phyloP scores from a whole-genome alignment of 139 green algal genomes.

The Trebouxia sp. region DNA sequence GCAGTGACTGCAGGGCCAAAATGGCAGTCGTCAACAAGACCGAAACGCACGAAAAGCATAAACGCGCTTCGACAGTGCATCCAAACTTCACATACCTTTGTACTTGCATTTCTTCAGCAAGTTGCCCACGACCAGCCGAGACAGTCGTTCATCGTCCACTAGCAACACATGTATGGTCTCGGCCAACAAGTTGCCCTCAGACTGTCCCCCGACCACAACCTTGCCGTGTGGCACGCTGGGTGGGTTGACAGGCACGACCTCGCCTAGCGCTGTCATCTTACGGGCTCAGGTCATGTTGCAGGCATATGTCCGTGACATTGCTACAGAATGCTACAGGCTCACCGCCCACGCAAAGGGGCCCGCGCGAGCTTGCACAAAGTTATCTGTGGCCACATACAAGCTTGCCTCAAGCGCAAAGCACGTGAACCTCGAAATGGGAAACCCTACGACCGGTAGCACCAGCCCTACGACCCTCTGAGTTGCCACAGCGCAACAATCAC shows the following conservation, averaged over 20 bases:
- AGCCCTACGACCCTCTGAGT: too few relatives aligned
- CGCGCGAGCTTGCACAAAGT: too few relatives aligned
- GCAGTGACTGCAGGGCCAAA: slow-evolving; percentile 72
- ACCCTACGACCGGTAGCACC: too few relatives aligned
- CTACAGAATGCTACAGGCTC: background rate
- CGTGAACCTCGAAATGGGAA: too few relatives aligned
- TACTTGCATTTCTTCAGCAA: slow-evolving; percentile 82
- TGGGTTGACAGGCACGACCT: background rate
- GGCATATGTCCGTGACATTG: background rate
- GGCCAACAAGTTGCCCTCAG: background rate
- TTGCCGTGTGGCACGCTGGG: background rate
- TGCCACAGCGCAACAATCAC: too few relatives aligned
- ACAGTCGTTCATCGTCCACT: slow-evolving; percentile 86
- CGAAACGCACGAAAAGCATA: background rate
- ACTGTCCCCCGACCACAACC: background rate
- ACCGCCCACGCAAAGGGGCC: too few relatives aligned
- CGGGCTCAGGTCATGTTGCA: too few relatives aligned
- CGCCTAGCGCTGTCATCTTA: background rate
- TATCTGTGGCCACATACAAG: too few relatives aligned
- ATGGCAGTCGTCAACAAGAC: too few relatives aligned
- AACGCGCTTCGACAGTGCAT: background rate
- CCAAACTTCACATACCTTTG: slow-evolving; percentile 63
- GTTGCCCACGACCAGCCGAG: slow-evolving; percentile 72
- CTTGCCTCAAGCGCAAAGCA: too few relatives aligned
- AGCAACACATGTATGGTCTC: slow-evolving; percentile 71